Evolutionary conservation across 2,329 filamentous ascomycete genomes (phyloP).

Genomic region (Diplodia mutila): DNA sequence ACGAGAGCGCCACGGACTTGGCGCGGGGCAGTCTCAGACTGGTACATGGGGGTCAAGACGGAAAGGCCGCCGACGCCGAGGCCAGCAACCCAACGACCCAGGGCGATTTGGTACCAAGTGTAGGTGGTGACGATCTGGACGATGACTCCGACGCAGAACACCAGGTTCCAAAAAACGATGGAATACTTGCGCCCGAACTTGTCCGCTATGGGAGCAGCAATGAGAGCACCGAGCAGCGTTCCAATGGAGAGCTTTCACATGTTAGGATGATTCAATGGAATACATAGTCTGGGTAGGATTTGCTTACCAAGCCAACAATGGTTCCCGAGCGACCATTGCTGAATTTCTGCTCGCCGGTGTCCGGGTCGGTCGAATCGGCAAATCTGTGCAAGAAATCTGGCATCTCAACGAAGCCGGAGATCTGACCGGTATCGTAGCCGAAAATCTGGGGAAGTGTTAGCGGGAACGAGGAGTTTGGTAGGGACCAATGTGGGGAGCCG

Average conservation of each 20-base stretch:
- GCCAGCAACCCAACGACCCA: conserved; percentile 68
- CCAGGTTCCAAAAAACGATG: conserved; percentile 65
- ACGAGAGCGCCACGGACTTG: conserved; percentile 67
- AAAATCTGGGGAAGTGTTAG: conserved; percentile 32
- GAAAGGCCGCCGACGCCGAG: conserved; percentile 67
- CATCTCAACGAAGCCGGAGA: conserved; percentile 42
- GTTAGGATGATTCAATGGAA: conserved; percentile 33
- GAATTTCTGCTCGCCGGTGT: conserved; percentile 33
- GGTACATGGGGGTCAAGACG: conserved; percentile 64
- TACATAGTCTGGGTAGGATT: too few relatives aligned
- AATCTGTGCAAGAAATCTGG: conserved; percentile 39
- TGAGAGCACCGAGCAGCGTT: conserved; percentile 72
- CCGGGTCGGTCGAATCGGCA: conserved; percentile 32
- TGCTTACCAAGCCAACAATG: conserved; percentile 40
- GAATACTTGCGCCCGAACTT: conserved; percentile 63
- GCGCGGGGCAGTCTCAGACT: conserved; percentile 67
- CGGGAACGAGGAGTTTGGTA: background rate
- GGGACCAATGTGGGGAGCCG: background rate
- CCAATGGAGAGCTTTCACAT: conserved; percentile 53
- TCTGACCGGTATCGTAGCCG: conserved; percentile 37
- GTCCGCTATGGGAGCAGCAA: conserved; percentile 62
- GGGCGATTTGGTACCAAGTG: conserved; percentile 66
- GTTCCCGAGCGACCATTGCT: conserved; percentile 40
- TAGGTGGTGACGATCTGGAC: conserved; percentile 64
- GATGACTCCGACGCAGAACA: conserved; percentile 66